A percentile compares a stretch with the other conserved stretches of the same genome.
Conservation (phyloP, 2,329 filamentous ascomycete genomes). For the Neurospora sp. region DNA sequence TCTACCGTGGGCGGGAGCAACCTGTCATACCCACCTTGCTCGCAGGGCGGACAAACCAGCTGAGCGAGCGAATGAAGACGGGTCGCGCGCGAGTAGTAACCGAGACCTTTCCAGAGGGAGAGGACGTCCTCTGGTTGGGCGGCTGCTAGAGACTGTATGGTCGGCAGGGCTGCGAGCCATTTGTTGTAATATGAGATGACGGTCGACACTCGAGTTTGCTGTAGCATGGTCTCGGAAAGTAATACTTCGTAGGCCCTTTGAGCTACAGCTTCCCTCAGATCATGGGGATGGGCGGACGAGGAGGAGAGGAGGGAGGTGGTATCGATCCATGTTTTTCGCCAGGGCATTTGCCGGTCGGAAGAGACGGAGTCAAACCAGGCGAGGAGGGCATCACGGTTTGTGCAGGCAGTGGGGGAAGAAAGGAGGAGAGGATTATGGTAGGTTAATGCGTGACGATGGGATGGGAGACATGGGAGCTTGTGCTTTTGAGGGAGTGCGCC, state of each 20-base stretch:
- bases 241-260: slow-evolving; percentile 55
- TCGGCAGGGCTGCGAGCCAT: slow-evolving; percentile 54
- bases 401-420: slow-evolving; percentile 22
- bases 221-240: slow-evolving; percentile 59
- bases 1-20: slow-evolving; percentile 37
- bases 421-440: slow-evolving; percentile 45
- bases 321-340: slow-evolving; percentile 49
- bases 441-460: slow-evolving; percentile 23
- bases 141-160: slow-evolving; percentile 43
- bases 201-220: slow-evolving; percentile 53
- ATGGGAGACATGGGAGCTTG: background rate
- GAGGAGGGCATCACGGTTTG: slow-evolving; percentile 30
- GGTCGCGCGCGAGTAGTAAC: slow-evolving; percentile 56
- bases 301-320: slow-evolving; percentile 21
- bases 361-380: slow-evolving; percentile 42
- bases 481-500: background rate
- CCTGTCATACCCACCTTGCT: slow-evolving; percentile 31
- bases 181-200: slow-evolving; percentile 55
- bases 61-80: slow-evolving; percentile 49
- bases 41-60: slow-evolving; percentile 29
- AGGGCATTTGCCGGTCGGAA: slow-evolving; percentile 43
- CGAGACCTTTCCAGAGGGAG: slow-evolving; percentile 49
- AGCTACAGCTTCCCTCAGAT: slow-evolving; percentile 35
- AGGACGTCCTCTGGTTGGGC: slow-evolving; percentile 47
- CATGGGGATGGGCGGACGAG: slow-evolving; percentile 21